Conservation (phyloP, 805 yeast genomes). For the Lipomyces yamanashiensis region DNA sequence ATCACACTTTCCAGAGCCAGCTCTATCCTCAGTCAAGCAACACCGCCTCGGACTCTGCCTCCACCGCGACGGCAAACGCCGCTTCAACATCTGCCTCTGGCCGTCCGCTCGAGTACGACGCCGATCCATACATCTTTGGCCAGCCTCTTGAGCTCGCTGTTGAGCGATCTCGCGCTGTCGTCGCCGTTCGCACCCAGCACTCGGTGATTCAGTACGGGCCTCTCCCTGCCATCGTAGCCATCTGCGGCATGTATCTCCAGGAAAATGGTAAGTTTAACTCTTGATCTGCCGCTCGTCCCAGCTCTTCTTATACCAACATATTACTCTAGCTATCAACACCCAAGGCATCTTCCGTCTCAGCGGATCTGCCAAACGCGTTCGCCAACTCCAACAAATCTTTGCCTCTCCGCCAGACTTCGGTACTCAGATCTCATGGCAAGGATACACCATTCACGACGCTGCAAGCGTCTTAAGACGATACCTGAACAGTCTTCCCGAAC, state of each 20-base stretch:
- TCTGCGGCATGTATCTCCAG: constrained; percentile 87
- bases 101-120: constrained; percentile 26
- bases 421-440: constrained; percentile 84
- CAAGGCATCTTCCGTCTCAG: constrained; percentile 95
- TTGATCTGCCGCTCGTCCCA: neutral
- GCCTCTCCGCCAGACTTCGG: constrained; percentile 91
- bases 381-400: constrained; percentile 81
- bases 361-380: constrained; percentile 86
- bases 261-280: constrained; percentile 55
- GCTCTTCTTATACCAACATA: neutral
- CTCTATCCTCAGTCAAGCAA: constrained; percentile 17
- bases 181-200: constrained; percentile 61
- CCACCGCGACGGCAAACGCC: neutral
- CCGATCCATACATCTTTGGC: constrained; percentile 64
- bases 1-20: neutral
- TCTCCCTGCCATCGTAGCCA: constrained; percentile 93
- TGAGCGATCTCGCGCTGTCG: constrained; percentile 74
- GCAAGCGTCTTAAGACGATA: constrained; percentile 87
- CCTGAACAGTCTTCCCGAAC: constrained; percentile 87
- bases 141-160: constrained; percentile 74
- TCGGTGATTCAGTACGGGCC: constrained; percentile 79
- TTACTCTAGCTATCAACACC: constrained; percentile 54
- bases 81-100: neutral
- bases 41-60: constrained; percentile 15
- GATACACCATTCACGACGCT: constrained; percentile 95